These are phyloP conservation scores for Rhododendron ferrugineum DNA, from an alignment of 148 eudicot species.

Conservation along the genomic window DNA sequence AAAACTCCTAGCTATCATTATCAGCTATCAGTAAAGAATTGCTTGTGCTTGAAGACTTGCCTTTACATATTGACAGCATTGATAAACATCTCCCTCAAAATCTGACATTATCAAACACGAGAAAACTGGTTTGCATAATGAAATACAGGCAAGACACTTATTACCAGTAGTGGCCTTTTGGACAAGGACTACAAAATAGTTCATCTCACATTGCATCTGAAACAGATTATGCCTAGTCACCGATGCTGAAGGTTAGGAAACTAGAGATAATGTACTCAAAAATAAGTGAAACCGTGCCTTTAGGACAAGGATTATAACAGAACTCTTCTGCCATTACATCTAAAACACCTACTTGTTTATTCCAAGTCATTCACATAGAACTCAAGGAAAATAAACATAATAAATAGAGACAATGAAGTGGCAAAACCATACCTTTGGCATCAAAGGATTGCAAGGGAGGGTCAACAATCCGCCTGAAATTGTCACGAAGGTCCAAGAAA, in stretches of 20 bases:
- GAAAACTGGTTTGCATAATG: not conserved
- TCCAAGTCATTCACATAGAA: not conserved
- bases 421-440: constrained; percentile 24
- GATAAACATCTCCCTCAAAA: not conserved
- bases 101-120: not conserved
- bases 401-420: not conserved
- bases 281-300: not conserved
- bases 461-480: constrained; percentile 76
- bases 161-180: not conserved
- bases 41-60: not conserved
- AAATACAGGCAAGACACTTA: not conserved
- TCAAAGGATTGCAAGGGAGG: constrained; percentile 53
- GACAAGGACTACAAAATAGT: not conserved
- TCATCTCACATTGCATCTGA: not conserved
- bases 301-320: not conserved
- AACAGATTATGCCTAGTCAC: not conserved
- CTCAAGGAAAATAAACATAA: not conserved
- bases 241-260: not conserved
- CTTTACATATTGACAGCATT: not conserved
- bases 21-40: not conserved
- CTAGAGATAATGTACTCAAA: not conserved
- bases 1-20: not conserved
- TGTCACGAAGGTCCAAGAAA: constrained; percentile 90
- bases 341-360: not conserved
- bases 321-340: not conserved